A percentile compares a stretch with the other conserved stretches of the same genome.
phyloP scores from a whole-genome alignment of 805 yeast genomes.

The Saccharomycopsis guyanensis region DNA sequence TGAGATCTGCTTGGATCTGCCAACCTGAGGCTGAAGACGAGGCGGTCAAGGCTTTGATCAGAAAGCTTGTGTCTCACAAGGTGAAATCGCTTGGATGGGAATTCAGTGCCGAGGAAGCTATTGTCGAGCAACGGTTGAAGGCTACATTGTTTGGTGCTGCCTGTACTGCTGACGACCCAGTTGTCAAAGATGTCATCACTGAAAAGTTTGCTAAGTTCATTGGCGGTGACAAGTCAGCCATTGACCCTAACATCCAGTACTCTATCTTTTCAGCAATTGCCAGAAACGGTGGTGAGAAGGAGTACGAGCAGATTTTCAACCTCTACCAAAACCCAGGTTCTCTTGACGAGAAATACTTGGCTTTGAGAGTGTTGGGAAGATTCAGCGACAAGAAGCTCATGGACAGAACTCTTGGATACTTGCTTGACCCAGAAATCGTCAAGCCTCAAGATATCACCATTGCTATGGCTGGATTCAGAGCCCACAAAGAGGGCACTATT shows the following conservation, averaged over 20 bases:
- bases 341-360: constrained; percentile 61
- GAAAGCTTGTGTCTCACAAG: constrained; percentile 49
- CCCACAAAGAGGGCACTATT: constrained; percentile 56
- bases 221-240: constrained; percentile 57
- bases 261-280: constrained; percentile 63
- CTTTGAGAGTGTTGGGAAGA: constrained; percentile 62
- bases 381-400: constrained; percentile 46
- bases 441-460: constrained; percentile 66
- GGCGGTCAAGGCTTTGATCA: constrained; percentile 44
- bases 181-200: constrained; percentile 39
- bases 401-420: constrained; percentile 46
- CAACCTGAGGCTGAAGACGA: constrained; percentile 39
- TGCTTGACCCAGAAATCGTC: constrained; percentile 52
- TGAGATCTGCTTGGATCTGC: constrained; percentile 49
- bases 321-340: constrained; percentile 55
- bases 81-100: constrained; percentile 56
- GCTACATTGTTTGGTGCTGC: constrained; percentile 56
- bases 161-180: constrained; percentile 41
- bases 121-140: constrained; percentile 59
- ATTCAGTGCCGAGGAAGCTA: constrained; percentile 47
- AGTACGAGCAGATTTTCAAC: constrained; percentile 53
- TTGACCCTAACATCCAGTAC: constrained; percentile 67
- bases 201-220: constrained; percentile 45
- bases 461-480: constrained; percentile 68
- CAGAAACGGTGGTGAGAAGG: constrained; percentile 49